phyloP scores from a whole-genome alignment of 2,329 filamentous ascomycete species.

The Cytospora mali region DNA sequence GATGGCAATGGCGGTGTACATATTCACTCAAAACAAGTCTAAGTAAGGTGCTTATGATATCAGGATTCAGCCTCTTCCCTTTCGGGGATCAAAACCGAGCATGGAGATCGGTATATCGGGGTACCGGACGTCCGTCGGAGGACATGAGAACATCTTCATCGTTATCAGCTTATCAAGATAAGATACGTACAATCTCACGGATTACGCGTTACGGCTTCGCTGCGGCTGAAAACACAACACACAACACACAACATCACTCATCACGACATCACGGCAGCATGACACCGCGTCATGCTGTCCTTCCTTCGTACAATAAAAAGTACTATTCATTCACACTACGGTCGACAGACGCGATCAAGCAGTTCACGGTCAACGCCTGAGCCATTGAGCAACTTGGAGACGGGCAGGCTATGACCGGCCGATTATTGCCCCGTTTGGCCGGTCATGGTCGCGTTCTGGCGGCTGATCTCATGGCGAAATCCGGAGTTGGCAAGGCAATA shows the following conservation, averaged over 20 bases:
- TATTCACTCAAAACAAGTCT: neutral
- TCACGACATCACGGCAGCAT: neutral
- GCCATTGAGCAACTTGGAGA: neutral
- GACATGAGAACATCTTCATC: neutral
- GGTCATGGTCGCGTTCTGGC: neutral
- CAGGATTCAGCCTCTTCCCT: neutral
- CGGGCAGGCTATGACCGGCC: neutral
- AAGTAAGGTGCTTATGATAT: neutral
- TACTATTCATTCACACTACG: neutral
- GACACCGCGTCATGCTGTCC: no score
- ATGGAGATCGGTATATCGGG: neutral
- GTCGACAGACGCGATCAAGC: neutral
- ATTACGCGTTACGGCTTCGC: no score
- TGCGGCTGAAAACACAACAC: no score
- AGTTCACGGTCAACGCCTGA: neutral
- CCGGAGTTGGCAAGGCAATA: slow-evolving; percentile 8
- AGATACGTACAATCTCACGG: neutral
- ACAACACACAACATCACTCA: no score
- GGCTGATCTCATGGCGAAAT: neutral
- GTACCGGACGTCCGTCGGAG: neutral
- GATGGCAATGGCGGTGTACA: neutral
- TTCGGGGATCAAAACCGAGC: neutral
- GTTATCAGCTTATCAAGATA: neutral
- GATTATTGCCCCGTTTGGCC: no score
- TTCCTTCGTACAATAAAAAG: no score